phyloP scores from a whole-genome alignment of 2,329 filamentous ascomycete genomes.

The Didymella keratinophila region DNA sequence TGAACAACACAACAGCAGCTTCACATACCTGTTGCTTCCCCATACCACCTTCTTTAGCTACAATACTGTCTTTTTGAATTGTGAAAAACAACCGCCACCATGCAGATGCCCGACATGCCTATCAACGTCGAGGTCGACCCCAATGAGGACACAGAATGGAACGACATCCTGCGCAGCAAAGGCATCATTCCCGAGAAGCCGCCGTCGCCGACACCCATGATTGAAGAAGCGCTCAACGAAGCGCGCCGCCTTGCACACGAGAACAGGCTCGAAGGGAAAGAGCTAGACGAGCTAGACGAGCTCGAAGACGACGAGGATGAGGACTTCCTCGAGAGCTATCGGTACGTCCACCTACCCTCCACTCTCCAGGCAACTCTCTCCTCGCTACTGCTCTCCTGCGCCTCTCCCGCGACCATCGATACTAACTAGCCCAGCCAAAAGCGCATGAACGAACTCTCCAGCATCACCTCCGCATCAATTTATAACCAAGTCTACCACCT shows the following conservation, averaged over 20 bases:
- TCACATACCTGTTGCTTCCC: not conserved
- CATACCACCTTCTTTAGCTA: conserved; percentile 26
- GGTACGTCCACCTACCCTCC: conserved; percentile 51
- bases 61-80: conserved; percentile 32
- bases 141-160: conserved; percentile 99
- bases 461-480: conserved; percentile 76
- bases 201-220: conserved; percentile 91
- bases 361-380: too few relatives aligned
- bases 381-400: too few relatives aligned
- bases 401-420: too few relatives aligned
- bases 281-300: conserved; percentile 90
- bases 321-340: conserved; percentile 85
- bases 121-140: conserved; percentile 88
- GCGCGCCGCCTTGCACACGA: conserved; percentile 85
- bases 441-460: conserved; percentile 81
- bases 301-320: conserved; percentile 97
- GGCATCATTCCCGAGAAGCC: conserved; percentile 98
- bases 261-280: conserved; percentile 91
- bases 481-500: conserved; percentile 93
- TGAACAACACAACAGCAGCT: conserved; percentile 7
- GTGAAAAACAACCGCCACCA: conserved; percentile 23
- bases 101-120: conserved; percentile 61
- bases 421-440: conserved; percentile 64
- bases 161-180: conserved; percentile 97
- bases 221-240: conserved; percentile 90